These are phyloP conservation scores for Hypoxylon sp. DNA, from an alignment of 2,329 filamentous ascomycete genomes.

Conservation along the genomic window DNA sequence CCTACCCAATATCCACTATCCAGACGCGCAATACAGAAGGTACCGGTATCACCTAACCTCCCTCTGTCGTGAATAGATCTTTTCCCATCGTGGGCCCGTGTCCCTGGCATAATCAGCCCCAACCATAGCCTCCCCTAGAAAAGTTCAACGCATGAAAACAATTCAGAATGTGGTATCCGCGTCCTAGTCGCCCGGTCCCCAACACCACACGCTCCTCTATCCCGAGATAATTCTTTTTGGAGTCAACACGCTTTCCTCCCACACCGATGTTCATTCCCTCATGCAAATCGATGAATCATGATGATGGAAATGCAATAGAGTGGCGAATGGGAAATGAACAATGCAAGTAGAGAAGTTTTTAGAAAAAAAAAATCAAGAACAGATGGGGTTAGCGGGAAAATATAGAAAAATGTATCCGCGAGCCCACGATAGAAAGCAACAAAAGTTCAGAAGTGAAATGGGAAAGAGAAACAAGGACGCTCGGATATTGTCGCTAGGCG, in stretches of 20 bases:
- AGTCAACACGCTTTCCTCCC: constrained; percentile 25
- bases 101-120: constrained; percentile 7
- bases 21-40: constrained; percentile 1
- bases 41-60: constrained; percentile 7
- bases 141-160: constrained; percentile 22
- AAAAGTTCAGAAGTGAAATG: constrained; percentile 5
- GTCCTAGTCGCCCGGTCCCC: constrained; percentile 16
- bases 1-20: constrained; percentile 9
- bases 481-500: constrained; percentile 11
- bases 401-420: constrained; percentile 20
- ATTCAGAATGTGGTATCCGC: constrained; percentile 32
- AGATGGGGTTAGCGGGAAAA: not conserved
- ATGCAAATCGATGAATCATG: constrained; percentile 26
- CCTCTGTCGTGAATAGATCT: not conserved
- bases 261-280: constrained; percentile 20
- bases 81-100: constrained; percentile 1
- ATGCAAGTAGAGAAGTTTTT: constrained; percentile 5
- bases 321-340: constrained; percentile 1
- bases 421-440: not conserved
- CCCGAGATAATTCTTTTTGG: constrained; percentile 20
- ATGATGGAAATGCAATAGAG: constrained; percentile 12
- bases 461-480: constrained; percentile 6
- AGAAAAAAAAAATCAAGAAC: constrained; percentile 1
- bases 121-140: constrained; percentile 4
- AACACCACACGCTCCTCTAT: constrained; percentile 35